Evolutionary conservation across 2,329 filamentous ascomycete genomes (phyloP), one percentile per base, ranked within the genome.

Genomic region (Ceratocystis albifundus): DNA sequence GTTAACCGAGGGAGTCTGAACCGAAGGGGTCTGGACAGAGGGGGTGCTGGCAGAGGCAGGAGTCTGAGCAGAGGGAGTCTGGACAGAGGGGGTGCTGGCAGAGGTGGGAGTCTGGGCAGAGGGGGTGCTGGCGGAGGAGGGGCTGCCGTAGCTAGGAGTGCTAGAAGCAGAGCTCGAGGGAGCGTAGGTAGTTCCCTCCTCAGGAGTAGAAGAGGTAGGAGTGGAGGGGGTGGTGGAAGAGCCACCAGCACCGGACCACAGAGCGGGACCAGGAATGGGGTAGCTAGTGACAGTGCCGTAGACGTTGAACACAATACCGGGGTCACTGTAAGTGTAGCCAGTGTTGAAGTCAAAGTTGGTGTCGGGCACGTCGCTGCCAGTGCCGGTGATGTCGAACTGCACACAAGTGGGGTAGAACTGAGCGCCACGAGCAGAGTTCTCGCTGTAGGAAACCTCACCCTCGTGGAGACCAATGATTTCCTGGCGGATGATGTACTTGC

Each of bases 251-350:
- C 69, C 70, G n/a, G 69, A 68, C 70, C 73, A 76, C 70, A 76
- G 71, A 20, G 69, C 70, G 25, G 74, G 74, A 62, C 75, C 75
- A 67, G 75, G 74, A 65, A 76, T 75, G 28, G 68, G 17, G 72
- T 77, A 76, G 70, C 61, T 71, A 55, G 70, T 69, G 70, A 66
- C 66, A 48, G 65, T 64, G 63, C 63, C 68, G 79, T 86, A 86
- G 74, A 87, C 79, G 78, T 82, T 82, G 78, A 85, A 75, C 68
- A 77, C 70, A 71, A 87, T 83, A 68, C 84, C 84, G 12, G 80
- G 73, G 72, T 86, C 84, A 65, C 76, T 74, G 70, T 77, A 75
- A 64, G 76, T 83, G 79, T 87, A 87, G 67, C 83, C 84, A 36
- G 74, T 71, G 36, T 79, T 76, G 72, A 82, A 77, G 72, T 78